Conservation (phyloP, 805 yeast species). For the Candida orba region DNA sequence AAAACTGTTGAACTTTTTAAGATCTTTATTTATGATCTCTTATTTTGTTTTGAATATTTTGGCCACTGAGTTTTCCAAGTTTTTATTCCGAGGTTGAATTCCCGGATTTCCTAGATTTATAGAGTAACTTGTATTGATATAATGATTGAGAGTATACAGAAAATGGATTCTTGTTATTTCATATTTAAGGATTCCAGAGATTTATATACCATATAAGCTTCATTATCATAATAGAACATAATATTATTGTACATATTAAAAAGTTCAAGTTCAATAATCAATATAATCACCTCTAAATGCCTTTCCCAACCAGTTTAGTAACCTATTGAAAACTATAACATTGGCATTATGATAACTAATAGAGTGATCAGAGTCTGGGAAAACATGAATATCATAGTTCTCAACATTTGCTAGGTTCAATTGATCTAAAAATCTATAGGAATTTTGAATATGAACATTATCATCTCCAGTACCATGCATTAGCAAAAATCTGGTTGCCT, state of each 20-base stretch:
- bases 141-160: too few species aligned
- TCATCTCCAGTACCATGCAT: conserved; percentile 99
- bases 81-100: not conserved
- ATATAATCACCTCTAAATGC: conserved; percentile 47
- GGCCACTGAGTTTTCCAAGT: conserved; percentile 6
- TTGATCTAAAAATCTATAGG: conserved; percentile 68
- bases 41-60: not conserved
- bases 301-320: conserved; percentile 53
- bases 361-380: conserved; percentile 77
- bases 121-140: too few species aligned
- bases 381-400: conserved; percentile 72
- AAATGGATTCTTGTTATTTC: too few species aligned
- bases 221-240: too few species aligned
- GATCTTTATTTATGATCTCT: too few species aligned
- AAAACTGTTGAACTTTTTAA: not conserved
- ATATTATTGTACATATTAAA: too few species aligned
- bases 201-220: too few species aligned
- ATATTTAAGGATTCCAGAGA: too few species aligned
- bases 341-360: conserved; percentile 69
- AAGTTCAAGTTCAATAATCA: not conserved
- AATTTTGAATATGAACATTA: conserved; percentile 92
- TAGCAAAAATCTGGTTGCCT: conserved; percentile 60
- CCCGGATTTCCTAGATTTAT: too few species aligned
- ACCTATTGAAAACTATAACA: conserved; percentile 59
- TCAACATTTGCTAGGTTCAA: conserved; percentile 69